Conservation (phyloP, 2,329 filamentous ascomycete species). For the Cercospora janseana region DNA sequence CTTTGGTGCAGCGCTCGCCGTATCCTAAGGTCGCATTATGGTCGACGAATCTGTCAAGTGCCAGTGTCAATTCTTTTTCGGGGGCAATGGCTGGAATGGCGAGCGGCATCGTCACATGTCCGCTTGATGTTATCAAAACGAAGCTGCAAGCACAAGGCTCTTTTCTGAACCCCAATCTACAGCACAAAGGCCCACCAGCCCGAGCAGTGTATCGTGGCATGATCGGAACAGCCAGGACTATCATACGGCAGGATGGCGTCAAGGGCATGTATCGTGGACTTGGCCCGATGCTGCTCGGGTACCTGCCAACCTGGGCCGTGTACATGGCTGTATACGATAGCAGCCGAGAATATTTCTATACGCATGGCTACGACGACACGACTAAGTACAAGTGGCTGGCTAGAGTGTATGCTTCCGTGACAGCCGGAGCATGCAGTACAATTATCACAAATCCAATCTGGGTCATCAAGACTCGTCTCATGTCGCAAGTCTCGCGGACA, state of each 20-base stretch:
- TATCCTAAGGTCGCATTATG: constrained; percentile 41
- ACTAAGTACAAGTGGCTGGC: constrained; percentile 68
- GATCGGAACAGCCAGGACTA: constrained; percentile 78
- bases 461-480: constrained; percentile 97
- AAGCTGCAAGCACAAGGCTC: constrained; percentile 94
- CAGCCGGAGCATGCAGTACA: constrained; percentile 89
- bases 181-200: constrained; percentile 39
- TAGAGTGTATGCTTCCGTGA: constrained; percentile 84
- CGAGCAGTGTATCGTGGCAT: constrained; percentile 75
- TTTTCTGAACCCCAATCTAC: constrained; percentile 54
- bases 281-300: constrained; percentile 91
- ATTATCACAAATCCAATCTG: constrained; percentile 96
- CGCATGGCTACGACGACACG: constrained; percentile 44
- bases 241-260: constrained; percentile 84
- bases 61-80: constrained; percentile 73
- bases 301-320: constrained; percentile 96
- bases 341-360: constrained; percentile 71
- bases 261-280: constrained; percentile 89
- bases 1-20: constrained; percentile 28
- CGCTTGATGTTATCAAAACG: constrained; percentile 98
- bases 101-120: constrained; percentile 91
- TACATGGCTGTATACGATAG: constrained; percentile 97
- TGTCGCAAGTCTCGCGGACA: constrained; percentile 77
- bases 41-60: constrained; percentile 51
- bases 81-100: constrained; percentile 88